Evolutionary conservation across 441 rosid species (phyloP).

Genomic region (Gossypium davidsonii): DNA sequence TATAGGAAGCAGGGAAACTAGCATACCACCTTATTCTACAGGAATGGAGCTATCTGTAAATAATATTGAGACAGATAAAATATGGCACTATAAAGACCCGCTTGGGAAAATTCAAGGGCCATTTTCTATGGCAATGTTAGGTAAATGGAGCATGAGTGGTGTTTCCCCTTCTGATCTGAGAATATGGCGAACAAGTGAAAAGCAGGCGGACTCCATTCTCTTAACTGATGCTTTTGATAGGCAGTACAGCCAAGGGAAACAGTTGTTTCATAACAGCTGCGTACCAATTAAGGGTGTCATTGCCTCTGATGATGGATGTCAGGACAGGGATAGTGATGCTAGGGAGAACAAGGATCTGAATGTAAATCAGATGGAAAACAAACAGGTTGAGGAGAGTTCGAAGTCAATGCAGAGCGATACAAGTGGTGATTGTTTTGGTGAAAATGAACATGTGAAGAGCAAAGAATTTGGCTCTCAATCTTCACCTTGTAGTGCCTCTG

Average conservation of each 20-base stretch:
- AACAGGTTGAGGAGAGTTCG: constrained; percentile 37
- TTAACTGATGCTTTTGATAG: constrained; percentile 72
- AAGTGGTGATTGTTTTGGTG: constrained; percentile 30
- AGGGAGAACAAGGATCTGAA: constrained; percentile 23
- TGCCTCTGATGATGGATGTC: constrained; percentile 26
- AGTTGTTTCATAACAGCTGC: constrained; percentile 20
- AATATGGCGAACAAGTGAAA: constrained; percentile 72
- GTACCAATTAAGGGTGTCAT: constrained; percentile 28
- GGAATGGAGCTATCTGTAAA: constrained; percentile 34
- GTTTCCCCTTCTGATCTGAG: constrained; percentile 63
- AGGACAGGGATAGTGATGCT: constrained; percentile 22
- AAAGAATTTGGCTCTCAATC: constrained; percentile 26
- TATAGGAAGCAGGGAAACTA: constrained; percentile 29
- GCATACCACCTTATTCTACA: constrained; percentile 30
- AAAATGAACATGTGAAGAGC: constrained; percentile 22
- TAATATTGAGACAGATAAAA: constrained; percentile 41
- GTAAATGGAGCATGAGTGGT: constrained; percentile 66
- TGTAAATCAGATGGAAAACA: constrained; percentile 25
- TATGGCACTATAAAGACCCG: constrained; percentile 93
- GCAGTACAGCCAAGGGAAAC: constrained; percentile 24
- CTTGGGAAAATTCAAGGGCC: constrained; percentile 85
- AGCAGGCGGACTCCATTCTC: constrained; percentile 61
- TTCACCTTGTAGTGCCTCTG: constrained; percentile 31
- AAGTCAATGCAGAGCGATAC: constrained; percentile 36
- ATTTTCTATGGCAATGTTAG: constrained; percentile 63